phyloP scores from a whole-genome alignment of 1,284 basidiomycete genomes.

The Ceratobasidium sp. region DNA sequence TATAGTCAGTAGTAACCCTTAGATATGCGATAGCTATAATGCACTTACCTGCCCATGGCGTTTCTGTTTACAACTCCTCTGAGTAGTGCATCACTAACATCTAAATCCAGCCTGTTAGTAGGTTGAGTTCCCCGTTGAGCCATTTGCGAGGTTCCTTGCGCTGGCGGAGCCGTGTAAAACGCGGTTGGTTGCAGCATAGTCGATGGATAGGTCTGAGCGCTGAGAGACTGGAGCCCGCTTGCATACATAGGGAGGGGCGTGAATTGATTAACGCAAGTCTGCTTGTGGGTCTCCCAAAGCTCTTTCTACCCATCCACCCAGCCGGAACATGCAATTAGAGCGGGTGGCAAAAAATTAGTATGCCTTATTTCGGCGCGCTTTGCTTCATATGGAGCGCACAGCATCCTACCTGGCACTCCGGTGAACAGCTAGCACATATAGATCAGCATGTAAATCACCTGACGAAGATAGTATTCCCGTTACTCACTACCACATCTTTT shows the following conservation, averaged over 20 bases:
- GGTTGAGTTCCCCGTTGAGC: neutral
- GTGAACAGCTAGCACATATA: conserved; percentile 15
- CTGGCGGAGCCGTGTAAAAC: neutral
- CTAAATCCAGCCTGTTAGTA: neutral
- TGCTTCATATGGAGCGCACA: conserved; percentile 9
- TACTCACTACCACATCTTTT: conserved; percentile 41
- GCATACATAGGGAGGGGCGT: conserved; percentile 28
- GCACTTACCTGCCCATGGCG: conserved; percentile 24
- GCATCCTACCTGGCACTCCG: conserved; percentile 38
- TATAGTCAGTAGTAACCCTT: neutral
- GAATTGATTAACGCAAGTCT: conserved; percentile 8
- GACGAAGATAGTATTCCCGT: neutral
- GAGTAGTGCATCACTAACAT: conserved; percentile 12
- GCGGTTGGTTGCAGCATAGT: neutral
- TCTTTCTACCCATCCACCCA: conserved; percentile 7
- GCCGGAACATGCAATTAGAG: neutral
- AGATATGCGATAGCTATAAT: no score
- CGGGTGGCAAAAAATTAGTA: conserved; percentile 39
- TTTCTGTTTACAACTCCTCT: conserved; percentile 27
- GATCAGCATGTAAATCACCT: neutral
- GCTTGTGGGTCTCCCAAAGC: conserved; percentile 8
- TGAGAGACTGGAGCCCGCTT: neutral
- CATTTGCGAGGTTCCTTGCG: neutral
- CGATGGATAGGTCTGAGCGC: neutral
- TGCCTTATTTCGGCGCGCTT: conserved; percentile 11